phyloP scores from a whole-genome alignment of 1,139 yeast species.

The Pichia sp. region DNA sequence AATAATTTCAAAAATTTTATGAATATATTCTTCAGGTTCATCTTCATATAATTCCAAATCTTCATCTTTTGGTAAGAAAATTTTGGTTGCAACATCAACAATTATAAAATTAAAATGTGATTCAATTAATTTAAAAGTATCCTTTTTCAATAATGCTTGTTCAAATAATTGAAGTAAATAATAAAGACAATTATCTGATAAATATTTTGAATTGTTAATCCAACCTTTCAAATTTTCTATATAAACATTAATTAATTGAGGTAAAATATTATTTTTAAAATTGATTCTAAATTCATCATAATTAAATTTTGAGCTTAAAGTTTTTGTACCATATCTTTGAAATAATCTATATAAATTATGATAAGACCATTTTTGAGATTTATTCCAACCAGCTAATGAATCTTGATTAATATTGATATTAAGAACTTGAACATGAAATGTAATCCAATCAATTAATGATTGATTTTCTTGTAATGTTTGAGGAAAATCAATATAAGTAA shows the following conservation, averaged over 20 bases:
- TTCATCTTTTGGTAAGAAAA: conserved; percentile 65
- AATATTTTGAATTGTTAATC: conserved; percentile 63
- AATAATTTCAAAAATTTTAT: conserved; percentile 63
- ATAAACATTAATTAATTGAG: conserved; percentile 62
- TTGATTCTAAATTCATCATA: conserved; percentile 45
- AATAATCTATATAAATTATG: conserved; percentile 75
- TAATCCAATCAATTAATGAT: conserved; percentile 64
- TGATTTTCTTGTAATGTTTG: conserved; percentile 55
- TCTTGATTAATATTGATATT: conserved; percentile 52
- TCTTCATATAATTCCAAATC: conserved; percentile 72
- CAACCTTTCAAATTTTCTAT: conserved; percentile 66
- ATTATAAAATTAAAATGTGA: conserved; percentile 65
- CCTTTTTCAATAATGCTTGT: conserved; percentile 60
- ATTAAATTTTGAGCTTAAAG: conserved; percentile 43
- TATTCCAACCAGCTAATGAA: conserved; percentile 55
- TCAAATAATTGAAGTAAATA: conserved; percentile 66
- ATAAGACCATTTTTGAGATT: conserved; percentile 87
- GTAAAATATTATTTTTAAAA: conserved; percentile 55
- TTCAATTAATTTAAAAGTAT: conserved; percentile 64
- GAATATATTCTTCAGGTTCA: conserved; percentile 90
- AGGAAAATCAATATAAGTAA: conserved; percentile 77
- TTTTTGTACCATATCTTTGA: conserved; percentile 58
- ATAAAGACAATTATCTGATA: conserved; percentile 60
- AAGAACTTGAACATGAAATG: conserved; percentile 65
- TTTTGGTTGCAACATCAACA: conserved; percentile 71